Evolutionary conservation across 768 basidiomycete genomes (phyloP).

Genomic region (Podaxis mareebaensis): DNA sequence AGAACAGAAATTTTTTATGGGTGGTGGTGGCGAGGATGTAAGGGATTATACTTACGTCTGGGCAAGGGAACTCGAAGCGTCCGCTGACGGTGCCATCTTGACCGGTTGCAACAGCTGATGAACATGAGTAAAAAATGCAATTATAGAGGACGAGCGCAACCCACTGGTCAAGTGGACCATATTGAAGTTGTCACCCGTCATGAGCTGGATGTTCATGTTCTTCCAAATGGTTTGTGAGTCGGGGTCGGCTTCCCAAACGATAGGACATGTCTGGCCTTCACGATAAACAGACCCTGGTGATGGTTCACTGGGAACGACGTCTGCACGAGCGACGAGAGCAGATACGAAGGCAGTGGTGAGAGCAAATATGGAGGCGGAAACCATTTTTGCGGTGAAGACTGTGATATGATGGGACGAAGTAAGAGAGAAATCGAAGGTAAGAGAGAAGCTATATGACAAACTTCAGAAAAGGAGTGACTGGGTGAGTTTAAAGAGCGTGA

Average conservation of each 20-base stretch:
- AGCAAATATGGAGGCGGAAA: constrained; percentile 31
- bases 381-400: constrained; percentile 17
- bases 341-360: constrained; percentile 35
- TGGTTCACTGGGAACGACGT: constrained; percentile 60
- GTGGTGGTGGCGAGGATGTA: neutral
- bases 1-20: neutral
- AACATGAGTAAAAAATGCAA: neutral
- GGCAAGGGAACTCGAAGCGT: constrained; percentile 62
- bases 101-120: constrained; percentile 59
- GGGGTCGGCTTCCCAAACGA: constrained; percentile 61
- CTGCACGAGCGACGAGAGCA: constrained; percentile 48
- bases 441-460: neutral
- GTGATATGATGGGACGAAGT: neutral
- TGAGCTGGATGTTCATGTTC: constrained; percentile 73
- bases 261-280: constrained; percentile 53
- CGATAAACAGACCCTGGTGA: constrained; percentile 59
- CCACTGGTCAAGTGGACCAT: constrained; percentile 71
- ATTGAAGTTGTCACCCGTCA: constrained; percentile 71
- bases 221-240: constrained; percentile 60
- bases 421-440: neutral
- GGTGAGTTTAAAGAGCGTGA: constrained; percentile 18
- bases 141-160: constrained; percentile 25
- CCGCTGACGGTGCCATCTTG: constrained; percentile 62
- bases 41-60: constrained; percentile 44
- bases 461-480: constrained; percentile 14